Evolutionary conservation across 2,329 filamentous ascomycete species (phyloP), one percentile per base, ranked within the genome.

Genomic region (Paecilomyces dactylethromorphus): DNA sequence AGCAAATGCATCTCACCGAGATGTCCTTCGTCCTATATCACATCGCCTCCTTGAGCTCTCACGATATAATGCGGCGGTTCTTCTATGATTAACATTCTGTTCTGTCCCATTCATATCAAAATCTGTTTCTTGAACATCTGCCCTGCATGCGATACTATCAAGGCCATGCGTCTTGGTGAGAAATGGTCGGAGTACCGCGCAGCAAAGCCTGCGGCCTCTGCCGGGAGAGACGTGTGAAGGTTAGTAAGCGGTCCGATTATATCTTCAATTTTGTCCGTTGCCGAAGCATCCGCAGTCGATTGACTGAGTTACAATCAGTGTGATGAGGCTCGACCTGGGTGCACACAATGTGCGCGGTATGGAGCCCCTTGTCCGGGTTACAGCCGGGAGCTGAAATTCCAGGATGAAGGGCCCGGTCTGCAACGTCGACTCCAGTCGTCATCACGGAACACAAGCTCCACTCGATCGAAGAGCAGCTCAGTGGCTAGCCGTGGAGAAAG

Each of bases 271-370:
- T 53, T 49, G 50, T 56, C 21, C 57, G 52, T 12, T 51, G 50
- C 32, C 57, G 51, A 21, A 55, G 32, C 29, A 29, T 33, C 13
- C 15, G n/a, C 15, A 7, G 35, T 45, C 35, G 35, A 18, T 18
- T 45, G 8, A 45, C 35, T 45, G 35, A 45, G n/a, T n/a, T 18
- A 45, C 5, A 45, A 18, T 45, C 58, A 79, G 69, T 82, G 80
- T 61, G 79, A 82, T 64, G 73, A 80, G 65, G 68, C 62, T 22
- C 73, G 71, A 11, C 79, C 79, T 11, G 68, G 65, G 56, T 74
- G 71, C 60, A 67, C 68, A 6, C 73, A 74, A 62, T 76, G 74
- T 53, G 65, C 64, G 53, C 70, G 69, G 62, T 73, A 74, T 57
- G 72, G 73, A 56, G 68, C 68, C 13, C 63, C 68, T 24, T 76